phyloP scores from a whole-genome alignment of 2,329 filamentous ascomycete species.

The Ophiosphaerella herpotricha region DNA sequence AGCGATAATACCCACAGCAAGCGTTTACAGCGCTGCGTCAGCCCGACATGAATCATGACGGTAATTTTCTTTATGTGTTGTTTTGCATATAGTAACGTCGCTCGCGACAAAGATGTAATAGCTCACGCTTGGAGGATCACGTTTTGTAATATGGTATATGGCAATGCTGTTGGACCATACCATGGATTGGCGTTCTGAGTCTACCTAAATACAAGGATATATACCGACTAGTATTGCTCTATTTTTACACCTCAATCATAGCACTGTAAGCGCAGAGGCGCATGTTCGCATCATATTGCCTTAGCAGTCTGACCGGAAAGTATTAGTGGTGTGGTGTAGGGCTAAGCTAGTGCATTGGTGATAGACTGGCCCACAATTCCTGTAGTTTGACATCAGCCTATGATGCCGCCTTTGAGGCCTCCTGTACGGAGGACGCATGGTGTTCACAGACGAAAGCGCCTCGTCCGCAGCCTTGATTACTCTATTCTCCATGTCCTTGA shows the following conservation, averaged over 20 bases:
- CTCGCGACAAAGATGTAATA: constrained; percentile 35
- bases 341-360: neutral
- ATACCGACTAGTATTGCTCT: neutral
- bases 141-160: constrained; percentile 1
- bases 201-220: neutral
- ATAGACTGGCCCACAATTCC: too few relatives aligned
- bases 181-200: neutral
- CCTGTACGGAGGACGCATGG: too few relatives aligned
- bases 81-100: constrained; percentile 18
- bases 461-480: neutral
- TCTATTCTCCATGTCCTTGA: neutral
- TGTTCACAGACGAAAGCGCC: too few relatives aligned
- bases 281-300: neutral
- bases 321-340: neutral
- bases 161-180: neutral
- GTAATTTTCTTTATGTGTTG: constrained; percentile 15
- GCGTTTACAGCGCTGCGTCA: constrained; percentile 16
- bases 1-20: constrained; percentile 29
- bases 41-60: constrained; percentile 36
- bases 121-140: constrained; percentile 27
- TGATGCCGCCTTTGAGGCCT: neutral
- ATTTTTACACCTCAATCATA: neutral
- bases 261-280: neutral
- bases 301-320: neutral
- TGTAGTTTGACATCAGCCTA: too few relatives aligned